phyloP scores from a whole-genome alignment of 305 asterid genomes.

The Fraxinus platypoda region DNA sequence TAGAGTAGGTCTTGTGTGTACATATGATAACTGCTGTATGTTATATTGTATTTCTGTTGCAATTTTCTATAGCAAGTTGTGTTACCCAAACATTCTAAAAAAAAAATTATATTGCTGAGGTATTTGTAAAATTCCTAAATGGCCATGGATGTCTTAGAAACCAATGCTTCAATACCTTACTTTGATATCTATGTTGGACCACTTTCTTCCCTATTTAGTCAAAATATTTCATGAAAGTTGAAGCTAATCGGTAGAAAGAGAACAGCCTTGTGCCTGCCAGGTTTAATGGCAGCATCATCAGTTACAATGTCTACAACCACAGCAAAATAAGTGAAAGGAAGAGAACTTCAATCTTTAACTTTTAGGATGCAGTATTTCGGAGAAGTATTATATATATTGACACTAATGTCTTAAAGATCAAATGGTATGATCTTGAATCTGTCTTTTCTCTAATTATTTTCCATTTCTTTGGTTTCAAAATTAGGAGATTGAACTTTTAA shows the following conservation, averaged over 20 bases:
- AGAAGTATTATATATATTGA: neutral
- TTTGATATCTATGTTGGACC: neutral
- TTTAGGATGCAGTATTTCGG: neutral
- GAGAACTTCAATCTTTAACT: neutral
- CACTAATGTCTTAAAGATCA: neutral
- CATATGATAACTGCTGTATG: neutral
- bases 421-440: neutral
- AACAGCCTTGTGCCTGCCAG: neutral
- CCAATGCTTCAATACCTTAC: neutral
- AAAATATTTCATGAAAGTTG: neutral
- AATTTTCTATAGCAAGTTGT: neutral
- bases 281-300: neutral
- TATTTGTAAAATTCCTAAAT: neutral
- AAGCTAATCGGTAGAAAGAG: neutral
- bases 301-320: neutral
- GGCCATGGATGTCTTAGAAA: neutral
- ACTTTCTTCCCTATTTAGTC: neutral
- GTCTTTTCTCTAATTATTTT: neutral
- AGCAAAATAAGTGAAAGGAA: neutral
- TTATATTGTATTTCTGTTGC: neutral
- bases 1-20: neutral
- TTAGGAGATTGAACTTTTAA: neutral
- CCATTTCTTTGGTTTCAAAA: neutral
- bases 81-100: neutral
- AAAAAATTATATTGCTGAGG: neutral